Conservation (phyloP, 2,329 filamentous ascomycete species). For the Pseudogymnoascus sp. region DNA sequence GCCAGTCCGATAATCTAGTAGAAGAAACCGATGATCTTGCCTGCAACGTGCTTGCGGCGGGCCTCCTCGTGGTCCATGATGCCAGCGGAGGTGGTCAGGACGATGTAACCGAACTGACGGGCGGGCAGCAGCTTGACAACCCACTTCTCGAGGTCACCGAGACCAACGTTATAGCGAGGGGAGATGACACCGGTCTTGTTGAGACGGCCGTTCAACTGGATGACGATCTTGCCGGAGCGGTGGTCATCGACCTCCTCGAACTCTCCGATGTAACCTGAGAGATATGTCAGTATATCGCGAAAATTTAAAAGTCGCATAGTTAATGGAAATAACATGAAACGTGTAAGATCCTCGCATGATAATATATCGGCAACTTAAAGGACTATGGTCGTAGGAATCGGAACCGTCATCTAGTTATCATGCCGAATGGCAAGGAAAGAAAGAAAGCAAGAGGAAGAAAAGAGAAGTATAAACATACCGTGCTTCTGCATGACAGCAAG, state of each 20-base stretch:
- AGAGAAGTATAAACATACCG: conserved; percentile 57
- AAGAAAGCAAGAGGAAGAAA: conserved; percentile 9
- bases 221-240: conserved; percentile 99
- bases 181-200: conserved; percentile 99
- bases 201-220: conserved; percentile 97
- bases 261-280: conserved; percentile 91
- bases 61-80: conserved; percentile 99
- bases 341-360: conserved; percentile 91
- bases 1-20: conserved; percentile 55
- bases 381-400: conserved; percentile 82
- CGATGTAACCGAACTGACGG: conserved; percentile 99
- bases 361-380: conserved; percentile 99
- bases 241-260: conserved; percentile 99
- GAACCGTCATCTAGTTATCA: conserved; percentile 99
- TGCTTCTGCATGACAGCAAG: conserved; percentile 98
- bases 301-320: conserved; percentile 86
- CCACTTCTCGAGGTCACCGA: conserved; percentile 98
- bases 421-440: conserved; percentile 56
- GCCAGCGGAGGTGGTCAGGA: conserved; percentile 96
- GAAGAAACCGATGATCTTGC: conserved; percentile 99
- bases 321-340: conserved; percentile 70
- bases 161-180: conserved; percentile 98
- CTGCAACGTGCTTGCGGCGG: conserved; percentile 94
- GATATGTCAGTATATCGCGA: conserved; percentile 71
- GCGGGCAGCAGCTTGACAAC: conserved; percentile 97